Percentiles rank a stretch among this genome's conserved stretches.
phyloP scores from a whole-genome alignment of 352 stramenopile species.

The Globisporangium carolinianum region DNA sequence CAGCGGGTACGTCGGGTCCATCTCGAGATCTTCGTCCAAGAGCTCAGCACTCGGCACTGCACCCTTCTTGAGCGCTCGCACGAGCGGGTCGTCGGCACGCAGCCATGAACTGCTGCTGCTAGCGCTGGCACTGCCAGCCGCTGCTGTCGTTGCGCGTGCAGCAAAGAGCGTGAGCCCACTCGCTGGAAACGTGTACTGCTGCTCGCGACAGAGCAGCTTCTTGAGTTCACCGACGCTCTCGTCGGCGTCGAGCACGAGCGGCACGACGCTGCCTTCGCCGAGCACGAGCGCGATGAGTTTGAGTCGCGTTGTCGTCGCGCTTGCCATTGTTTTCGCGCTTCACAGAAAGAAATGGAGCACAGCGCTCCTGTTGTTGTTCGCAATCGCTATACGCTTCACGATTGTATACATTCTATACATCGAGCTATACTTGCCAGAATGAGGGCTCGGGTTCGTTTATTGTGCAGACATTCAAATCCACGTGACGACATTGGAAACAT shows the following conservation, averaged over 20 bases:
- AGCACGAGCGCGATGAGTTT: conserved; percentile 8
- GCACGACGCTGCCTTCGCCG: conserved; percentile 8
- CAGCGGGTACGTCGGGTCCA: conserved; percentile 13
- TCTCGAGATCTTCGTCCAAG: conserved; percentile 5
- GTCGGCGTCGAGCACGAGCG: conserved; percentile 3
- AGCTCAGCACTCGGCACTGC: background rate
- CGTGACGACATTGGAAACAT: too few relatives aligned
- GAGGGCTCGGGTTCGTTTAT: too few relatives aligned
- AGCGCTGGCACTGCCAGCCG: background rate
- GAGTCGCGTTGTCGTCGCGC: background rate
- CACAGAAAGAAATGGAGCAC: too few relatives aligned
- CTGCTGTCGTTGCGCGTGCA: background rate
- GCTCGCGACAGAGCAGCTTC: conserved; percentile 7
- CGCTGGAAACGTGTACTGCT: conserved; percentile 8
- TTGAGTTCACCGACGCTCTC: conserved; percentile 9
- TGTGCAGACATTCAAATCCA: too few relatives aligned
- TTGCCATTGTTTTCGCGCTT: too few relatives aligned
- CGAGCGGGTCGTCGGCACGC: conserved; percentile 5
- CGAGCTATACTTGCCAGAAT: too few relatives aligned
- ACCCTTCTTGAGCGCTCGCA: conserved; percentile 4
- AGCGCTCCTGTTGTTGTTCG: too few relatives aligned
- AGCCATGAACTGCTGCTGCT: background rate
- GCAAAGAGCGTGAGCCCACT: conserved; percentile 8
- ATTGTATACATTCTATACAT: too few relatives aligned
- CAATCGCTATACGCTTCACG: too few relatives aligned